Evolutionary conservation across 164 flowering plant genomes (phyloP), one percentile per base, ranked within the genome.

Genomic region (Taxillus chinensis): DNA sequence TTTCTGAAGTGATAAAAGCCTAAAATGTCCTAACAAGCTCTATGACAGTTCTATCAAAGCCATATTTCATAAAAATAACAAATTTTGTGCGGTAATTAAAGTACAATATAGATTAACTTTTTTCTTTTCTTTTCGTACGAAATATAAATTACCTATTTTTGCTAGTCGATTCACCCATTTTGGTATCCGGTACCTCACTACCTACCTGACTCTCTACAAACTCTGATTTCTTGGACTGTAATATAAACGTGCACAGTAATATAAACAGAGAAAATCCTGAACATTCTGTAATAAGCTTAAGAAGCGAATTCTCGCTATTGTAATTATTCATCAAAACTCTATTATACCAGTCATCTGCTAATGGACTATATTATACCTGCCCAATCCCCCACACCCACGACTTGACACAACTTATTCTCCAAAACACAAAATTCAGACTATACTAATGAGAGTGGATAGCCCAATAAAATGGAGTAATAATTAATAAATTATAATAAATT

Each of bases 91-190:
- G 14, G 14, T 4, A 48, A 48, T 48, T 43, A 43, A 9, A 43
- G 10, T 27, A 0, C 27, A 27, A 27, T 27, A 27, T 27, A 27
- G 27, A 27, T 7, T 41, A 7, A 8, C 1, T 40, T 59, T 41
- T 41, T 10, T 37, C 10, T 41, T 10, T 37, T 5, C 41, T 42
- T 45, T 60, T 8, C 49, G 51, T 62, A 55, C 8, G 46, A 15
- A 7, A 54, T 14, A 45, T 39, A 11, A 15, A 17, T 12, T 75
- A 86, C 92, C 87, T 70, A 83, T 68, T 67, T 76, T 76, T 37
- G 89, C 89, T 2, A 83, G 82, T 11, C 87, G 86, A 70, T 86
- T 86, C 3, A 84, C 80, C 92, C 89, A 86, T 60, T 74, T 79
- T 5, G 89, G 92, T 12, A 83, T 82, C 49, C 60, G 55, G 66